Percentiles rank a stretch among this genome's conserved stretches.
These are phyloP conservation scores for Plasmodium cynomolgi DNA, from an alignment of 169 alveolate species.

Conservation along the genomic window DNA sequence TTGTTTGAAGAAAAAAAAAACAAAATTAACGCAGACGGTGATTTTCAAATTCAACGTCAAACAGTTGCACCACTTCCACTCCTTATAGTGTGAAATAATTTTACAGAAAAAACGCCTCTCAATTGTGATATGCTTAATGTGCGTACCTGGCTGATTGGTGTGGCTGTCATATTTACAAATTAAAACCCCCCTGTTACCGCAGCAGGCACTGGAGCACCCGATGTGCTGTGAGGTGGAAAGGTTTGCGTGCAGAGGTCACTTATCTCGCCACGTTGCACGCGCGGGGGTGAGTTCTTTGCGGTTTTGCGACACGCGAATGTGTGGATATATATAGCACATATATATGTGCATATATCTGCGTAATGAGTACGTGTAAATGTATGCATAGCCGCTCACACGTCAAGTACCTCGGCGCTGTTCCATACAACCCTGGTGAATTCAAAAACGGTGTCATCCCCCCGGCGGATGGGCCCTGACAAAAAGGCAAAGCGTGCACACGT, in stretches of 20 bases:
- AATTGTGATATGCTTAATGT: background rate
- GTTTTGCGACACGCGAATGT: background rate
- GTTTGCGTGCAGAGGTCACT: background rate
- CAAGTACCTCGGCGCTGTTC: slow-evolving; percentile 50
- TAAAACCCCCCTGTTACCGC: slow-evolving; percentile 26
- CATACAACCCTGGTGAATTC: slow-evolving; percentile 53
- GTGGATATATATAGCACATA: background rate
- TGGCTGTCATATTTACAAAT: slow-evolving; percentile 54
- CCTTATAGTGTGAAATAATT: background rate
- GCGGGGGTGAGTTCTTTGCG: background rate
- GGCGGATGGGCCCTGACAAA: slow-evolving; percentile 20
- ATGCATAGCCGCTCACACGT: background rate
- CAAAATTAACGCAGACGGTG: background rate
- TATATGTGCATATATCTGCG: background rate
- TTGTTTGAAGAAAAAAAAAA: slow-evolving; percentile 4
- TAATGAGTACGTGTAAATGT: background rate
- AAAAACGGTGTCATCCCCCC: slow-evolving; percentile 32
- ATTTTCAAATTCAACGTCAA: background rate
- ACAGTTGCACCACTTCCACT: background rate
- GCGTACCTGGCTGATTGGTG: slow-evolving; percentile 46
- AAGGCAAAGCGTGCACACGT: background rate
- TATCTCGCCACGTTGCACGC: background rate
- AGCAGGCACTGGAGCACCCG: slow-evolving; percentile 64
- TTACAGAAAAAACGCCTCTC: background rate
- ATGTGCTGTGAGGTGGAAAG: slow-evolving; percentile 15